Evolutionary conservation across 345 rosid genomes (phyloP).

Genomic region (Pseudoturritis turrita): DNA sequence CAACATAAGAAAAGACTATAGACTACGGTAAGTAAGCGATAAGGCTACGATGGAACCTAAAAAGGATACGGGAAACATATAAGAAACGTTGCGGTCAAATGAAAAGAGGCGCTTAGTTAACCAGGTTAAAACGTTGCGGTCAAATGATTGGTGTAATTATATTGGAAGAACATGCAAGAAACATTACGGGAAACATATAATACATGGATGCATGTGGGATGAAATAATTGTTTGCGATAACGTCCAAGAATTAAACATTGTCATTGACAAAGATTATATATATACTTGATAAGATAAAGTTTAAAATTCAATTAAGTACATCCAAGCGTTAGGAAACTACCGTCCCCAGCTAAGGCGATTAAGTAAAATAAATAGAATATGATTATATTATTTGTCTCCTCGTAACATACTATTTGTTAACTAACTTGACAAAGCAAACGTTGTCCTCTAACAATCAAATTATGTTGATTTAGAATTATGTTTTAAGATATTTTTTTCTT

Average conservation of each 20-base stretch:
- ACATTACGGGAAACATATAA: conserved; percentile 1
- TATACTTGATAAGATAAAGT: neutral
- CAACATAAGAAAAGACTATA: too few relatives aligned
- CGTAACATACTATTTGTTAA: neutral
- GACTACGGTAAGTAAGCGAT: too few relatives aligned
- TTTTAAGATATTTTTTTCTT: too few relatives aligned
- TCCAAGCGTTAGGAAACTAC: neutral
- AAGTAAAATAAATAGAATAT: neutral
- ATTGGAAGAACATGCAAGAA: conserved; percentile 27
- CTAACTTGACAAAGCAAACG: too few relatives aligned
- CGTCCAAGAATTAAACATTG: conserved; percentile 12
- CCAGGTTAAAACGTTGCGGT: conserved; percentile 12
- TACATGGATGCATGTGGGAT: conserved; percentile 24
- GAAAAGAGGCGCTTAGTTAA: too few relatives aligned
- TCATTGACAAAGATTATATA: conserved; percentile 3
- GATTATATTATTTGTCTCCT: neutral
- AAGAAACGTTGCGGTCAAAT: too few relatives aligned
- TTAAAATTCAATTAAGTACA: neutral
- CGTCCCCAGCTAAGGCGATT: neutral
- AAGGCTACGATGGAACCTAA: too few relatives aligned
- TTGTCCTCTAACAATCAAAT: too few relatives aligned
- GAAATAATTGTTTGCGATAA: conserved; percentile 29
- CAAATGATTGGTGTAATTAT: conserved; percentile 6
- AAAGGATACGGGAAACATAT: too few relatives aligned
- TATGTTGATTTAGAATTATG: too few relatives aligned